Percentiles rank a stretch among this genome's conserved stretches.
These are phyloP conservation scores for Candida qinlingensis DNA, from an alignment of 805 yeast genomes.

Conservation along the genomic window DNA sequence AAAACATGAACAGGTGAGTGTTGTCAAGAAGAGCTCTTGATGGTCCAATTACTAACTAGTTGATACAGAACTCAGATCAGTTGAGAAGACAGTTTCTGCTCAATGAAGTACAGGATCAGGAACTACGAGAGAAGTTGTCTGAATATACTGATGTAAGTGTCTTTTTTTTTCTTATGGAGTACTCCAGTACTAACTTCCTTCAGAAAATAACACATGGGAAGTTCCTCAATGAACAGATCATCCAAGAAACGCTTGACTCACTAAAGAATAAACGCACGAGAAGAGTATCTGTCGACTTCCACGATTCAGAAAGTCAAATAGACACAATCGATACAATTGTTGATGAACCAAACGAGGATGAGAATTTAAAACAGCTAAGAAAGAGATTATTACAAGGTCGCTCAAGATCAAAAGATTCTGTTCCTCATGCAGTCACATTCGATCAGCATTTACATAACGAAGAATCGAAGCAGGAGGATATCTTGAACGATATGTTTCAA, in stretches of 20 bases:
- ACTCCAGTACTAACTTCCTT: neutral
- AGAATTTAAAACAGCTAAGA: conserved; percentile 28
- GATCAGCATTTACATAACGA: conserved; percentile 33
- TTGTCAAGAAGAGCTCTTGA: no score
- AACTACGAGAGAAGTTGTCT: neutral
- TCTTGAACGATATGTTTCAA: conserved; percentile 33
- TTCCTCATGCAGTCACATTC: conserved; percentile 13
- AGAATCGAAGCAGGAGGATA: conserved; percentile 32
- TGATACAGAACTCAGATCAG: conserved; percentile 1
- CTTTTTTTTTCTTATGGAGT: neutral
- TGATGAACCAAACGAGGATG: conserved; percentile 14
- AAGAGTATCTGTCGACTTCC: conserved; percentile 22
- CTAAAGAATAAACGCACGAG: conserved; percentile 7
- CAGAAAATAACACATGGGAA: conserved; percentile 9
- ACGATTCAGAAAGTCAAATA: neutral
- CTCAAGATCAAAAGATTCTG: conserved; percentile 10
- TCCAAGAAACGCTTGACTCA: conserved; percentile 8
- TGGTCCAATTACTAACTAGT: neutral
- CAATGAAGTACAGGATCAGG: neutral
- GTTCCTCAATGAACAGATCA: conserved; percentile 6
- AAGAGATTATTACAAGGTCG: conserved; percentile 25
- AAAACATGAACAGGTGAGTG: conserved; percentile 13
- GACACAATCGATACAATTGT: conserved; percentile 3
- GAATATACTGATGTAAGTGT: conserved; percentile 8
- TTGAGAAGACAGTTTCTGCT: conserved; percentile 1